Base-by-base conservation (phyloP, 768 basidiomycete species). In the Infundibulicybe gibba region DNA sequence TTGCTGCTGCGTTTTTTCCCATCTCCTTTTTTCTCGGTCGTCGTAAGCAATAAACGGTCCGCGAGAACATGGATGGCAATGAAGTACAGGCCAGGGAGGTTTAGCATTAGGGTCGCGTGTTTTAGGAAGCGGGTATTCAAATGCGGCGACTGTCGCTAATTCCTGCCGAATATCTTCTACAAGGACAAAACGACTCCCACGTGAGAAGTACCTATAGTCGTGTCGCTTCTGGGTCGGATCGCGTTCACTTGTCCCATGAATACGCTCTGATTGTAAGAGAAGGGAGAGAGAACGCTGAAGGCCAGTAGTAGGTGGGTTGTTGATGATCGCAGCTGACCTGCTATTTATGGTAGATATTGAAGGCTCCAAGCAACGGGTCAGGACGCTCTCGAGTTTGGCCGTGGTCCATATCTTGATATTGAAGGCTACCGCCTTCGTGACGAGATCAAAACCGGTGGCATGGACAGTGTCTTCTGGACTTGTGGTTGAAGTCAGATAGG, bases 131-230 rank as follows among this genome's bases (percentile, higher is more conserved):
- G 77, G 68, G 65, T 95, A 97, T 62, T 98, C 93, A 48, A 90
- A 82, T 14, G 80, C 77, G 44, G 87, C 82, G 52, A 98, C 79
- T 2, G 97, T 90, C 12, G 92, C 85, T 34, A 94, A 72, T 54
- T 92, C 85, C 45, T 85, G 81, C 3, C 77, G 79, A 47, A 92
- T 77, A 58, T 98, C 95, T 62, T 98, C 94, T n/a, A 97, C 79
- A 38, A 98, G 76, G 39, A 97, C 76, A 61, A 92, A 97, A 59
- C 78, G 84, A 43, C 77, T 80, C 35, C 75, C 74, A 35, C 82
- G 80, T 14, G 79, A 66, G 64, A 98, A 98, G 63, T 98, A 99
- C 47, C 77, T 80, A 59, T 82, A 91, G 63, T 94, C 93, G 52
- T 87, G 85, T 42, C 94, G 82, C 51, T 81, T 90, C 51, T 94